phyloP scores from a whole-genome alignment of 371 early-diverging fungal genomes.

The Circinella umbellata region DNA sequence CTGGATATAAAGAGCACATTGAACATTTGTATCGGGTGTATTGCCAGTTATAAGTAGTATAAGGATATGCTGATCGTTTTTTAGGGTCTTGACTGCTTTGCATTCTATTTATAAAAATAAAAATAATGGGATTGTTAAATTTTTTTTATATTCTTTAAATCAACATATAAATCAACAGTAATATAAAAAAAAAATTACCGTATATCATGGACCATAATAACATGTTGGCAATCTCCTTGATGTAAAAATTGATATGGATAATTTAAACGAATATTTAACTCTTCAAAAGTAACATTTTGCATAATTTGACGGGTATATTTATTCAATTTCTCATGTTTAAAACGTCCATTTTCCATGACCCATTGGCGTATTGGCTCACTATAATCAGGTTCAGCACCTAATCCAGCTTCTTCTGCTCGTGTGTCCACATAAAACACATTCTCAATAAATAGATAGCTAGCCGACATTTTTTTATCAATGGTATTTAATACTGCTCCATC shows the following conservation, averaged over 20 bases:
- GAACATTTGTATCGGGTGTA: constrained; percentile 62
- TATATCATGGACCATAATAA: constrained; percentile 67
- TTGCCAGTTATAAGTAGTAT: constrained; percentile 49
- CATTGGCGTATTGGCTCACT: constrained; percentile 37
- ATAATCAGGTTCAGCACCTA: constrained; percentile 31
- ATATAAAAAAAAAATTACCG: constrained; percentile 38
- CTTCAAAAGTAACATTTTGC: constrained; percentile 58
- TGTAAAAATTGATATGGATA: constrained; percentile 74
- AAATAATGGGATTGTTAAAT: no score
- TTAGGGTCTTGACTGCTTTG: constrained; percentile 30
- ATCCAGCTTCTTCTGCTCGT: constrained; percentile 25
- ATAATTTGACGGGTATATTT: constrained; percentile 40
- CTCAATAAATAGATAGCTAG: constrained; percentile 51
- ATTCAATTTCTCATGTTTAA: constrained; percentile 18
- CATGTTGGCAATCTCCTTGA: constrained; percentile 78
- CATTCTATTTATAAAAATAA: constrained; percentile 16
- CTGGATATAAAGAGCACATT: constrained; percentile 71
- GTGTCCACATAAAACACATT: constrained; percentile 52
- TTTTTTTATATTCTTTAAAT: background rate
- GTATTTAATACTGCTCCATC: constrained; percentile 25
- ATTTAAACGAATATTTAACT: constrained; percentile 60
- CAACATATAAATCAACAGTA: background rate
- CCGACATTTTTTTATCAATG: constrained; percentile 25
- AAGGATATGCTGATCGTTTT: constrained; percentile 46
- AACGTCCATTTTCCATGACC: constrained; percentile 29